Evolutionary conservation across 2,329 filamentous ascomycete species (phyloP), one percentile per base, ranked within the genome.

Genomic region (Pseudogymnoascus sp.): DNA sequence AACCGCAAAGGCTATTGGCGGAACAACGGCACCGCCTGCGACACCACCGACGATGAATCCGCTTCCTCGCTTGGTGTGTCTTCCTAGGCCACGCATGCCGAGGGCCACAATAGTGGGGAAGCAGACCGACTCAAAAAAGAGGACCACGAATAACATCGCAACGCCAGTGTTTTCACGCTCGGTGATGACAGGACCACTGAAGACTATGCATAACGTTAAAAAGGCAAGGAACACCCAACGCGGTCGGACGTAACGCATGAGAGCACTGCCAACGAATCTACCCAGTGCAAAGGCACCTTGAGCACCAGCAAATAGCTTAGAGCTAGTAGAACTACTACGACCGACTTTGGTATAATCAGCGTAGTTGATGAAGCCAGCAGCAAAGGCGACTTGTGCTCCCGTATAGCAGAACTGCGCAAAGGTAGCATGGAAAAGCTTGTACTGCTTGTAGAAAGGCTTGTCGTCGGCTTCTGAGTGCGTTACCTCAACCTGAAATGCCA

Each of bases 351-450:
- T 38, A n/a, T 37, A 37, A 41, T 38, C 59, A 28, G 41, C 72
- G 70, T 89, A 89, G 76, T 90, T 90, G 78, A 90, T 89, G 74
- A 90, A 90, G 73, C 89, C 89, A 60, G 74, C 73, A 1, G 84
- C 85, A 62, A 87, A 83, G 65, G 81, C 84, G 37, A 87, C 78
- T 70, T 93, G 89, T 0, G 89, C 84, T 56, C 89, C 89, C 0
- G 80, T 88, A 72, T 93, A 93, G 72, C 86, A 89, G 74, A 92
- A 92, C 66, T 93, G 89, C 0, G 89, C 88, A 67, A 87, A 82
- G 0, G 87, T 83, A 6, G 88, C 89, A 70, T 90, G 88, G 79
- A 91, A 91, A 2, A 92, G 79, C 16, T 84, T 84, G 73, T 89
- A 91, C 68, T 90, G 87, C 74, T 89, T 88, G 69, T 78, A 76